Base-by-base conservation (phyloP, 345 rosid genomes). In the Lagerstroemia speciosa region DNA sequence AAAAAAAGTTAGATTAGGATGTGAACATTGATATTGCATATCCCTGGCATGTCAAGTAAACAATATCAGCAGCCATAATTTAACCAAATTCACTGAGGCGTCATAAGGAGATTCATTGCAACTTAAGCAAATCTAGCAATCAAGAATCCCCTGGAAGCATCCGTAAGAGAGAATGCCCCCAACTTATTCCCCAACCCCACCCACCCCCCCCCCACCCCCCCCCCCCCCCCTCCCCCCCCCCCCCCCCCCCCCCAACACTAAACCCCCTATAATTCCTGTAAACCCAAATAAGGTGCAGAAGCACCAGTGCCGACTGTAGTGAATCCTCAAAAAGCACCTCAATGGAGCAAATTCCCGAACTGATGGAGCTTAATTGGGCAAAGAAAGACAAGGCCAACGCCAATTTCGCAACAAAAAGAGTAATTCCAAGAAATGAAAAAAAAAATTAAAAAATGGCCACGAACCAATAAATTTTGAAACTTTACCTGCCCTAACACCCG, bases 401-500 rank as follows among this genome's bases (percentile, higher is more conserved):
- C n/a, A 48, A 48, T 48, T 19, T 37, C 29, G 17, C 31, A 19
- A 30, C 27, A 10, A 22, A 9, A 12, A 2, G 16, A 27, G 19
- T 5, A 16, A 71, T 36, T 22, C 55, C 72, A 48, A 29, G 34
- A 66, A 55, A 19, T 30, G 32, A 27, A 57, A 24, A n/a, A 52
- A 26, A 11, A 26, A 55, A 70, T n/a, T n/a, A 41, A 5, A 14
- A 14, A 41, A 41, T 5, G 7, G 7, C 20, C 64, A 31, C 26
- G 46, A 38, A 29, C 27, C 38, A 11, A 34, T 26, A 31, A 67
- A 61, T 62, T 40, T 29, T 15, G 50, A 20, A 33, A 57, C 24
- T 27, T 16, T 82, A 90, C 97, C 96, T 57, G 97, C 97, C 77
- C 96, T 77, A 52, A 82, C 75, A 10, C 96, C 93, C 74, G 93